Evolutionary conservation across 2,329 filamentous ascomycete genomes (phyloP).

Genomic region (Aspergillus neoniger): DNA sequence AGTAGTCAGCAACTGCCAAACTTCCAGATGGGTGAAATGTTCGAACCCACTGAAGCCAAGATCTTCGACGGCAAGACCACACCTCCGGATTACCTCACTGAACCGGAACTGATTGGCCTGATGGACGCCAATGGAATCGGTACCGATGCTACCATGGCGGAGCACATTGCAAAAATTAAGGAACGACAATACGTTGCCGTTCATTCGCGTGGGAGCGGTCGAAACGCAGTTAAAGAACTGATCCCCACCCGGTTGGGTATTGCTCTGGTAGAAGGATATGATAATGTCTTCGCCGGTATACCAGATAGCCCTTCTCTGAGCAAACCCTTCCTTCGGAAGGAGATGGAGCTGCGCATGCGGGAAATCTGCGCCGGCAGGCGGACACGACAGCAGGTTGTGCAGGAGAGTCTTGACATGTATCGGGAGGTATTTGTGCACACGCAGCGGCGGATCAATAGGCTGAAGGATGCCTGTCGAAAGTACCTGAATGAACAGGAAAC

Average conservation of each 20-base stretch:
- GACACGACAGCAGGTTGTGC: conserved; percentile 72
- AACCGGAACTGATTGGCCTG: conserved; percentile 89
- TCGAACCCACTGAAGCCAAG: conserved; percentile 84
- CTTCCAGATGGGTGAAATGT: conserved; percentile 76
- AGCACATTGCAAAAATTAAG: conserved; percentile 96
- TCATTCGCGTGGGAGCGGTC: conserved; percentile 53
- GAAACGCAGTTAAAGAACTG: conserved; percentile 71
- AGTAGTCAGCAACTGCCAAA: conserved; percentile 79
- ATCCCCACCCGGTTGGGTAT: conserved; percentile 90
- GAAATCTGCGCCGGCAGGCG: conserved; percentile 88
- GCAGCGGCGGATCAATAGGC: conserved; percentile 68
- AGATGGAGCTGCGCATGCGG: conserved; percentile 98
- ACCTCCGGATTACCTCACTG: conserved; percentile 83
- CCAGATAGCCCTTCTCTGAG: conserved; percentile 66
- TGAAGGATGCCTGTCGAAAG: conserved; percentile 61
- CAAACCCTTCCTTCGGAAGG: conserved; percentile 93
- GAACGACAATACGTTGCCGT: conserved; percentile 81
- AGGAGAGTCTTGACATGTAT: conserved; percentile 84
- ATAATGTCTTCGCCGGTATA: conserved; percentile 88
- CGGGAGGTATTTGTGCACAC: conserved; percentile 82
- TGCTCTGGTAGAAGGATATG: conserved; percentile 90
- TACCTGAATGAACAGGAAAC: conserved; percentile 51
- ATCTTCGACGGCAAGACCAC: conserved; percentile 90
- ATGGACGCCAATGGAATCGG: conserved; percentile 99
- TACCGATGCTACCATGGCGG: conserved; percentile 98